A percentile compares a stretch with the other conserved stretches of the same genome.
phyloP scores from a whole-genome alignment of 2,329 filamentous ascomycete genomes.

The Eutypa lata region DNA sequence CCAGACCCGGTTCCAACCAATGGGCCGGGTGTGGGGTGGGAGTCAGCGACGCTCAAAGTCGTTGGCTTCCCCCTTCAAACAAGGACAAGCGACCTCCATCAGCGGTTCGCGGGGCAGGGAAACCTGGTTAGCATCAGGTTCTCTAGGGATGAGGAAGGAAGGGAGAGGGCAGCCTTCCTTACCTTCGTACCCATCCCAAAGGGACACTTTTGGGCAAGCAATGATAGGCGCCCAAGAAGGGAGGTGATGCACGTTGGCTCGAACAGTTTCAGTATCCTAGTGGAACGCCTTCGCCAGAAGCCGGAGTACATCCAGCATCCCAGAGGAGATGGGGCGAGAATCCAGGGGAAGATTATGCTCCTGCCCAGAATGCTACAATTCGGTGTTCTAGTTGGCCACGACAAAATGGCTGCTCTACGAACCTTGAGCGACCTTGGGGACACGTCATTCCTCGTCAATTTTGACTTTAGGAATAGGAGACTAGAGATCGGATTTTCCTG shows the following conservation, averaged over 20 bases:
- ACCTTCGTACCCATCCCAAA: too few relatives aligned
- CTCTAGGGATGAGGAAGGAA: too few relatives aligned
- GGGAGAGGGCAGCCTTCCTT: too few relatives aligned
- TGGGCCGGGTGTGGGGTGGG: background rate
- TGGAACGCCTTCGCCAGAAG: too few relatives aligned
- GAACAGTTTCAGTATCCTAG: too few relatives aligned
- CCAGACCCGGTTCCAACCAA: too few relatives aligned
- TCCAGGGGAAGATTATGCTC: background rate
- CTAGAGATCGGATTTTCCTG: slow-evolving; percentile 39
- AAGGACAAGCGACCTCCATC: background rate
- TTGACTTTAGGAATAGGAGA: slow-evolving; percentile 37
- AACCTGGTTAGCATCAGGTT: too few relatives aligned
- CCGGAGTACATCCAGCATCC: too few relatives aligned
- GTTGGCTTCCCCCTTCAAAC: background rate
- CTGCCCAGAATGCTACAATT: slow-evolving; percentile 18
- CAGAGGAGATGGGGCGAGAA: too few relatives aligned
- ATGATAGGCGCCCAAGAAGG: too few relatives aligned
- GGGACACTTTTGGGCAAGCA: too few relatives aligned
- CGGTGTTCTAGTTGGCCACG: slow-evolving; percentile 30
- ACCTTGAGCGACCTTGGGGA: slow-evolving; percentile 25
- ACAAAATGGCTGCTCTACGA: slow-evolving; percentile 58
- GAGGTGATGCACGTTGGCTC: too few relatives aligned
- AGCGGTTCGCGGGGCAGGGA: background rate
- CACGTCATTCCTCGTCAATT: slow-evolving; percentile 29
- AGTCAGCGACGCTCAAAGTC: background rate